These are phyloP conservation scores for Solanum habrochaites DNA, from an alignment of 257 asterid genomes.

Conservation along the genomic window DNA sequence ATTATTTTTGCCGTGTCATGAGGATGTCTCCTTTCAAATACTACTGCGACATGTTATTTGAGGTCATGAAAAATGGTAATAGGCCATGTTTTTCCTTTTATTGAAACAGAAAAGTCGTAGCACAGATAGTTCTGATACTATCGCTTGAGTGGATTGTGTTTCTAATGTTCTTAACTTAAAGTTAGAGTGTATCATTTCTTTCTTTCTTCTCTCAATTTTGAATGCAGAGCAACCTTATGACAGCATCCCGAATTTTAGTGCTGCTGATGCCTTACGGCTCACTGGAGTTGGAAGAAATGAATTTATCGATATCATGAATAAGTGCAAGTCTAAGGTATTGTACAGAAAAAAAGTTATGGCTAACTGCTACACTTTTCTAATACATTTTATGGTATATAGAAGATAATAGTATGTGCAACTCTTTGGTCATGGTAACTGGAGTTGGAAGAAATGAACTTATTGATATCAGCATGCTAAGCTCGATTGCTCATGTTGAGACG, in stretches of 20 bases:
- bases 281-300: conserved; percentile 4
- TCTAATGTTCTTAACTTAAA: not conserved
- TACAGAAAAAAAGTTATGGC: not conserved
- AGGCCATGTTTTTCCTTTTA: not conserved
- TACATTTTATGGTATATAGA: not conserved
- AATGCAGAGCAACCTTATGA: conserved; percentile 98
- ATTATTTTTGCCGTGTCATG: conserved; percentile 95
- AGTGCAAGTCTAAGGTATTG: conserved; percentile 49
- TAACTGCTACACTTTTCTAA: not conserved
- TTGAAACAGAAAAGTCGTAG: not conserved
- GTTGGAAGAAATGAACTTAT: no score
- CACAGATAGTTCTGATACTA: not conserved
- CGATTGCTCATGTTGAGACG: not conserved
- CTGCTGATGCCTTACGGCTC: conserved; percentile 37
- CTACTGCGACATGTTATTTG: conserved; percentile 92
- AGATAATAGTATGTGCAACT: not conserved
- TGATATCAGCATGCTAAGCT: not conserved
- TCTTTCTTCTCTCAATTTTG: not conserved
- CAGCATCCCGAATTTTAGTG: conserved; percentile 51
- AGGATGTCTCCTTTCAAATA: conserved; percentile 95
- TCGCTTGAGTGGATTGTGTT: not conserved
- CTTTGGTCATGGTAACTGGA: not conserved
- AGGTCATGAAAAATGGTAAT: conserved; percentile 97
- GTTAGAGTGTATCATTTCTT: not conserved
- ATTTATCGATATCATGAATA: not conserved